Percentiles rank a stretch among this genome's conserved stretches.
These are phyloP conservation scores for Ceriops decandra DNA, from an alignment of 345 rosid genomes.

Conservation along the genomic window DNA sequence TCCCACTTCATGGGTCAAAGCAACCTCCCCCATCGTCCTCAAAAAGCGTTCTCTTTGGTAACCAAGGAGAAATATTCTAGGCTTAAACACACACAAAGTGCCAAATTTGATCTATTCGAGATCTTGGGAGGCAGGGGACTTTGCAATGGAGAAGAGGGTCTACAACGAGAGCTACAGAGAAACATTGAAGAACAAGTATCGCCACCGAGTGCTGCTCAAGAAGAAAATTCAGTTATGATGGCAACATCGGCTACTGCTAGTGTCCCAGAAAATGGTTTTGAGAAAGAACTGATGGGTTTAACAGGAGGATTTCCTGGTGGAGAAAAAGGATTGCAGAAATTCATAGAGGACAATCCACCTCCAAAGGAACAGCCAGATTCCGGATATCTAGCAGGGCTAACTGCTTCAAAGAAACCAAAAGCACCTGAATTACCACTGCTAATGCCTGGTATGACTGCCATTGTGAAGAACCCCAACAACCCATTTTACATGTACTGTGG, in stretches of 20 bases:
- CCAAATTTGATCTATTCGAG: slow-evolving; percentile 58
- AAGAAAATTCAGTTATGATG: slow-evolving; percentile 6
- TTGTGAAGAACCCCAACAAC: slow-evolving; percentile 69
- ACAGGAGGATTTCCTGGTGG: slow-evolving; percentile 83
- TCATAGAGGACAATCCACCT: slow-evolving; percentile 73
- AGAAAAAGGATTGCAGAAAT: slow-evolving; percentile 23
- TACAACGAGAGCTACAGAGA: slow-evolving; percentile 56
- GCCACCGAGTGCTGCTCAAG: slow-evolving; percentile 8
- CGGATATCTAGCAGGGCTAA: slow-evolving; percentile 10
- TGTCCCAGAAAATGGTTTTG: slow-evolving; percentile 63
- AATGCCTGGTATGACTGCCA: slow-evolving; percentile 89
- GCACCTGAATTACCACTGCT: slow-evolving; percentile 70
- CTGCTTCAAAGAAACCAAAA: slow-evolving; percentile 52
- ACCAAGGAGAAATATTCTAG: slow-evolving; percentile 23
- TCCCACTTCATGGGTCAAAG: slow-evolving; percentile 49
- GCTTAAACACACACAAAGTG: slow-evolving; percentile 12
- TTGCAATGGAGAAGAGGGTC: slow-evolving; percentile 74
- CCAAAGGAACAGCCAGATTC: slow-evolving; percentile 36
- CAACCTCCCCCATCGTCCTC: slow-evolving; percentile 20
- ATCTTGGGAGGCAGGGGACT: slow-evolving; percentile 90
- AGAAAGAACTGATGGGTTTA: slow-evolving; percentile 81
- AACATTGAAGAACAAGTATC: slow-evolving; percentile 28
- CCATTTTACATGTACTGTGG: slow-evolving; percentile 76
- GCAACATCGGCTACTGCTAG: not conserved
- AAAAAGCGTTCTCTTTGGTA: slow-evolving; percentile 25